Evolutionary conservation across 2,329 filamentous ascomycete species (phyloP), one percentile per base, ranked within the genome.

Genomic region (Penicillium sp.): DNA sequence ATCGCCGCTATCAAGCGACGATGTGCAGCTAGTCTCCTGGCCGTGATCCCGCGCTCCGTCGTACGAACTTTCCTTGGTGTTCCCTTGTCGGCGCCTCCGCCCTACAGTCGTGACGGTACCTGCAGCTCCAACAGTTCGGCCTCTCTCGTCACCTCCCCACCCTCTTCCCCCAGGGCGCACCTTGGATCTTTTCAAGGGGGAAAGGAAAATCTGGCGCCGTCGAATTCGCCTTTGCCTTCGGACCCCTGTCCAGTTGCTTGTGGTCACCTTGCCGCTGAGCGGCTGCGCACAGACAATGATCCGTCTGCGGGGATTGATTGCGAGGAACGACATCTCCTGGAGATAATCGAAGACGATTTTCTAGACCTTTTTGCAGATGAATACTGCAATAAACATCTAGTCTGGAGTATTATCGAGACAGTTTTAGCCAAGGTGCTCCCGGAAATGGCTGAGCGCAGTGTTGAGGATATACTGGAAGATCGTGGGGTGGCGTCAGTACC

Each of bases 361-460:
- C 79, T 97, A 45, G 85, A 89, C 65, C 79, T 92, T 37, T 87
- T 96, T 63, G 84, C 83, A 16, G 92, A 97, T 74, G 80, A 83
- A 50, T 96, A 96, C 76, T 88, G 92, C 75, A 99, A 99, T 76
- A 95, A 92, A 77, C 92, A 97, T 76, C 78, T 97, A 32, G 78
- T 96, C 64, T 96, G 96, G 69, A 81, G 85, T 43, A 80, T 94
- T 46, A 76, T 97, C 34, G 94, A 99, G 76, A 76, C 93, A 56
- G 72, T 96, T 2, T 79, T 97, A n/a, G 83, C 91, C 55, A 85
- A 88, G 61, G 74, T 97, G 59, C 84, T 96, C 69, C 94, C 94
- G 5, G 94, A 99, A 76, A 72, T 97, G 66, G 81, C 81, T 52
- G 88, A 90, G 66, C 86, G 84, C 70, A 85, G 86, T 37, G 82